A percentile compares a stretch with the other conserved stretches of the same genome.
Evolutionary conservation across 2,329 filamentous ascomycete genomes (phyloP).

Genomic region (Pseudohalonectria lignicola): DNA sequence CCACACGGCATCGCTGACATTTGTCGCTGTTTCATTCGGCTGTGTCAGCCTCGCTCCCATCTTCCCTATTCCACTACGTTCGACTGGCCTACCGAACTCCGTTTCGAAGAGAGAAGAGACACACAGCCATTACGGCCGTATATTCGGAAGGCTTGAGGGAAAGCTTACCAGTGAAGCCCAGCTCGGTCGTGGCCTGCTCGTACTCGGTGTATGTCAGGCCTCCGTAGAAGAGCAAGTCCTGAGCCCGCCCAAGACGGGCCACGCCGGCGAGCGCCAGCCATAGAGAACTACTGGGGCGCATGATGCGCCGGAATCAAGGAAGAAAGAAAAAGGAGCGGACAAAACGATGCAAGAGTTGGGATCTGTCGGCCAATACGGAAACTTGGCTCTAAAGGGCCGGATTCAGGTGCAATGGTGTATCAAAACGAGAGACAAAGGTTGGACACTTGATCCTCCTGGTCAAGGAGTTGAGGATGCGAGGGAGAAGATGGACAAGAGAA

Average conservation of each 20-base stretch:
- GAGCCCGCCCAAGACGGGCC: not conserved
- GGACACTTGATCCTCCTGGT: too few species aligned
- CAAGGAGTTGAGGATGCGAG: too few species aligned
- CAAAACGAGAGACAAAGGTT: not conserved
- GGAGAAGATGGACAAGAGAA: too few species aligned
- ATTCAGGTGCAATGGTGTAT: not conserved
- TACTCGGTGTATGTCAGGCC: not conserved
- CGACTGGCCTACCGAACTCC: not conserved
- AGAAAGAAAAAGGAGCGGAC: not conserved
- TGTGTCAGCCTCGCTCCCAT: too few species aligned
- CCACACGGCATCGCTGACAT: conserved; percentile 1
- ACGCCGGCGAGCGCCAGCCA: conserved; percentile 1
- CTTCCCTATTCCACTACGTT: too few species aligned
- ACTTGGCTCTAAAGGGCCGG: not conserved
- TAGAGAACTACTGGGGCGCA: not conserved
- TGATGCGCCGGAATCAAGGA: not conserved
- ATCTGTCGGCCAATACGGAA: too few species aligned
- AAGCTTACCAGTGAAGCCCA: not conserved
- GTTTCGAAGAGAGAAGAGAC: not conserved
- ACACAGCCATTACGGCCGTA: not conserved
- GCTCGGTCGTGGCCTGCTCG: not conserved
- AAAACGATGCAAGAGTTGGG: not conserved
- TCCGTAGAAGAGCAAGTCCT: conserved; percentile 1
- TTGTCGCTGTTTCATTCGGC: not conserved
- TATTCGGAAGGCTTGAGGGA: too few species aligned